Conservation (phyloP, 2,329 filamentous ascomycete species). For the Pseudogymnoascus sp. region DNA sequence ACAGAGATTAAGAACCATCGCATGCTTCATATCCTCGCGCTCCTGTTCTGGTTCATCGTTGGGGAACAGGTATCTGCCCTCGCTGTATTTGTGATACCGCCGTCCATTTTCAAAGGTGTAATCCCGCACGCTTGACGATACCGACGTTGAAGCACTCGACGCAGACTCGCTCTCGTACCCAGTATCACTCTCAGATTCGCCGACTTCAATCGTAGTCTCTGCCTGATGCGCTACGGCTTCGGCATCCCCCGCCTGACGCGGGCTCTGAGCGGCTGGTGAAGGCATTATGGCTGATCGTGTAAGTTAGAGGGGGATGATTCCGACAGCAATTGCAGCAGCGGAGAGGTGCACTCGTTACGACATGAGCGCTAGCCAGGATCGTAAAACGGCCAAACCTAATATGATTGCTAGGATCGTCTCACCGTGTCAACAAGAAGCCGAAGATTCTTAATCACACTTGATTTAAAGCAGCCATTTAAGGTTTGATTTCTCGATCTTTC, state of each 20-base stretch:
- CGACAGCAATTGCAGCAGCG: background rate
- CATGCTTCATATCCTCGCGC: constrained; percentile 37
- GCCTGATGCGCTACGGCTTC: background rate
- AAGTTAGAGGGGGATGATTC: background rate
- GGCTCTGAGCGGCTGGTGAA: background rate
- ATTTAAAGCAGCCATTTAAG: background rate
- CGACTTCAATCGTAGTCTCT: background rate
- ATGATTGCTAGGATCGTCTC: background rate
- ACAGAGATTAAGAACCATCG: constrained; percentile 17
- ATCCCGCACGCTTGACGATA: constrained; percentile 32
- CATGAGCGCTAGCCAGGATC: background rate
- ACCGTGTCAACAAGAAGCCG: background rate
- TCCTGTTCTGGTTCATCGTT: constrained; percentile 51
- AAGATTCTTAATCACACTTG: background rate
- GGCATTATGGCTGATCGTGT: background rate
- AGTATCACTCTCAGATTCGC: background rate
- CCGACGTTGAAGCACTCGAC: constrained; percentile 16
- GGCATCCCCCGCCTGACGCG: background rate
- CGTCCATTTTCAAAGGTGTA: constrained; percentile 46
- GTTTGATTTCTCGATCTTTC: background rate
- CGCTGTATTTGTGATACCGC: constrained; percentile 44
- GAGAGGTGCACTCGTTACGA: background rate
- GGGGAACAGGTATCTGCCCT: constrained; percentile 45
- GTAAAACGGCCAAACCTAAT: background rate
- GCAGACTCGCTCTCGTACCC: constrained; percentile 8